Percentiles rank a stretch among this genome's conserved stretches.
phyloP scores from a whole-genome alignment of 371 early-diverging fungal genomes.

The Saksenaea oblongispora region DNA sequence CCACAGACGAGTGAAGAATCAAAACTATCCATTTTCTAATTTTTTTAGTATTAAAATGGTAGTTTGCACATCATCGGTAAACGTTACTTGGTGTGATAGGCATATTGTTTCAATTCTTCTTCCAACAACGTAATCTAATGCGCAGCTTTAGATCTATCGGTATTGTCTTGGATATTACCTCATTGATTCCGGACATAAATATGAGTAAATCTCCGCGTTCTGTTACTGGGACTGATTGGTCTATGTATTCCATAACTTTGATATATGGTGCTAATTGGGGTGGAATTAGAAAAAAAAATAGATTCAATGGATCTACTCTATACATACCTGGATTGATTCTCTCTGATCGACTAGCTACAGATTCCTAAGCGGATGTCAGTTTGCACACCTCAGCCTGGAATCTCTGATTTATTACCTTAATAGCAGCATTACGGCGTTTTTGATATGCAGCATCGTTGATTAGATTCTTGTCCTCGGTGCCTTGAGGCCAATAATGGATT shows the following conservation, averaged over 20 bases:
- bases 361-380: constrained; percentile 21
- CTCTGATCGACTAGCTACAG: constrained; percentile 44
- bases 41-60: background rate
- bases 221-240: constrained; percentile 54
- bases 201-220: constrained; percentile 72
- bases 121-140: constrained; percentile 51
- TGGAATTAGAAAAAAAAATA: background rate
- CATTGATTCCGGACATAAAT: constrained; percentile 72
- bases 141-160: background rate
- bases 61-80: background rate
- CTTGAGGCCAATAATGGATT: constrained; percentile 47
- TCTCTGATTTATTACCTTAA: constrained; percentile 31
- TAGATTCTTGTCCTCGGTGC: constrained; percentile 52
- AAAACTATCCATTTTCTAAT: constrained; percentile 60
- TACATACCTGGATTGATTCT: constrained; percentile 44
- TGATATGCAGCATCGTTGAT: constrained; percentile 51
- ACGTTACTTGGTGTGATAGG: constrained; percentile 25
- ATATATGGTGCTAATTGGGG: constrained; percentile 51
- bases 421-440: constrained; percentile 39
- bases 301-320: background rate
- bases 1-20: constrained; percentile 54
- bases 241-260: constrained; percentile 63
- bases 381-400: background rate
- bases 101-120: constrained; percentile 43
- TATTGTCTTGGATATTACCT: constrained; percentile 22